Conservation (phyloP, 768 basidiomycete species). For the Holtermanniella nyarrowii region DNA sequence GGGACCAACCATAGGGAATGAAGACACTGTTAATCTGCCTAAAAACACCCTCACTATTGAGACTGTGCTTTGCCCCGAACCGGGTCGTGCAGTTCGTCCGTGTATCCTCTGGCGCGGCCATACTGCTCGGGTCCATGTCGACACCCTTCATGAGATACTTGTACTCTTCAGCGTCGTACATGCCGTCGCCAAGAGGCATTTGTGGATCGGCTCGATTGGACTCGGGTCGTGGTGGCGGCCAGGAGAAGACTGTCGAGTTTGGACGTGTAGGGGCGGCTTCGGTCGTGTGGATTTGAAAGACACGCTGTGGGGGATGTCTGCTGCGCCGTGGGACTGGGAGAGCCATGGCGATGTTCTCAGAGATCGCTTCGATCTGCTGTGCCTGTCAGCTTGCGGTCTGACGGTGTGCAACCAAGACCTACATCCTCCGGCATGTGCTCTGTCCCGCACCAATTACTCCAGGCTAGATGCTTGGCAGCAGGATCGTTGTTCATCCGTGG, state of each 20-base stretch:
- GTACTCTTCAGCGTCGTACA: slow-evolving; percentile 37
- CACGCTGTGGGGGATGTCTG: slow-evolving; percentile 29
- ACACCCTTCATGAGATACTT: slow-evolving; percentile 34
- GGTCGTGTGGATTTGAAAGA: slow-evolving; percentile 35
- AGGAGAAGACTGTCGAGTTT: slow-evolving; percentile 31
- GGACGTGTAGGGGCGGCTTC: slow-evolving; percentile 15
- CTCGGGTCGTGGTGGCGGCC: slow-evolving; percentile 32
- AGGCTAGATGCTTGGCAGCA: slow-evolving; percentile 23
- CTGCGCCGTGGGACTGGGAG: slow-evolving; percentile 10
- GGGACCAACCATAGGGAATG: slow-evolving; percentile 38
- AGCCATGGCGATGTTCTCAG: slow-evolving; percentile 20
- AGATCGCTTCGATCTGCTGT: slow-evolving; percentile 36
- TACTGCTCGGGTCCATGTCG: slow-evolving; percentile 30
- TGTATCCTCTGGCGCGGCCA: slow-evolving; percentile 21
- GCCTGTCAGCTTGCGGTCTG: background rate
- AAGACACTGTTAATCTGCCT: slow-evolving; percentile 36
- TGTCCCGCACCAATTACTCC: slow-evolving; percentile 41
- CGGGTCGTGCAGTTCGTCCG: slow-evolving; percentile 39
- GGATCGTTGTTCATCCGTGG: slow-evolving; percentile 34
- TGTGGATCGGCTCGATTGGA: background rate
- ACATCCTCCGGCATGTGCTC: slow-evolving; percentile 34
- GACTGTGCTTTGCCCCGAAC: slow-evolving; percentile 34
- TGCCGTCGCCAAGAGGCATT: slow-evolving; percentile 23
- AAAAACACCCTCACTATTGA: slow-evolving; percentile 35
- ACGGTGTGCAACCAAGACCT: slow-evolving; percentile 6